A percentile compares a stretch with the other conserved stretches of the same genome.
Conservation (phyloP, 179 eudicot species). For the Camellia oleifera region DNA sequence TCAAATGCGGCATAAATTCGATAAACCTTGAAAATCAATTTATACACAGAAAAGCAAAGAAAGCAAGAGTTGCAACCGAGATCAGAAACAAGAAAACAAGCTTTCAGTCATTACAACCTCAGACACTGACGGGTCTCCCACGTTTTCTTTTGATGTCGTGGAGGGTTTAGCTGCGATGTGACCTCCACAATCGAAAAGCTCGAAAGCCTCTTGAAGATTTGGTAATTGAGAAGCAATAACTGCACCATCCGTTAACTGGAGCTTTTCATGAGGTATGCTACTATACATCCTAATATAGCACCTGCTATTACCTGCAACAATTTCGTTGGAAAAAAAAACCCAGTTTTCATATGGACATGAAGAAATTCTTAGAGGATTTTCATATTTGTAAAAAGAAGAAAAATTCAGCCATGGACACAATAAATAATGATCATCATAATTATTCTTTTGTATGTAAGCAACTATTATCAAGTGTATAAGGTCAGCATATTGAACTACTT, state of each 20-base stretch:
- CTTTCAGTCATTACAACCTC: neutral
- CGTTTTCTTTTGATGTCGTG: neutral
- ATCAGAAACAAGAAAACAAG: neutral
- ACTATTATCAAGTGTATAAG: neutral
- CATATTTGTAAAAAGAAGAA: neutral
- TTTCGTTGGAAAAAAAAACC: neutral
- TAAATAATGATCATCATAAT: neutral
- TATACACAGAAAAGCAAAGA: conserved; percentile 5
- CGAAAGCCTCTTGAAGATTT: neutral
- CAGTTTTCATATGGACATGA: neutral
- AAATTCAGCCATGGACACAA: neutral
- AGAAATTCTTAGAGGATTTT: neutral
- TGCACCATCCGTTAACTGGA: conserved; percentile 5
- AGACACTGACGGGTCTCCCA: neutral
- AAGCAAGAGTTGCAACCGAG: neutral
- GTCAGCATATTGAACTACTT: too few relatives aligned
- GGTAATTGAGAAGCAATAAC: neutral
- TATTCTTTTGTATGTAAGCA: neutral
- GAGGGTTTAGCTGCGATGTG: neutral
- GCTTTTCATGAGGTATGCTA: conserved; percentile 3
- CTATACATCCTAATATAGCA: conserved; percentile 9
- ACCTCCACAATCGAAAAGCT: neutral
- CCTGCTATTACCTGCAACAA: conserved; percentile 1
- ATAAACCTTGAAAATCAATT: neutral
- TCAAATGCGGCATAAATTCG: neutral